Evolutionary conservation across 2,329 filamentous ascomycete genomes (phyloP), one percentile per base, ranked within the genome.

Genomic region (Microascus cirrosus): DNA sequence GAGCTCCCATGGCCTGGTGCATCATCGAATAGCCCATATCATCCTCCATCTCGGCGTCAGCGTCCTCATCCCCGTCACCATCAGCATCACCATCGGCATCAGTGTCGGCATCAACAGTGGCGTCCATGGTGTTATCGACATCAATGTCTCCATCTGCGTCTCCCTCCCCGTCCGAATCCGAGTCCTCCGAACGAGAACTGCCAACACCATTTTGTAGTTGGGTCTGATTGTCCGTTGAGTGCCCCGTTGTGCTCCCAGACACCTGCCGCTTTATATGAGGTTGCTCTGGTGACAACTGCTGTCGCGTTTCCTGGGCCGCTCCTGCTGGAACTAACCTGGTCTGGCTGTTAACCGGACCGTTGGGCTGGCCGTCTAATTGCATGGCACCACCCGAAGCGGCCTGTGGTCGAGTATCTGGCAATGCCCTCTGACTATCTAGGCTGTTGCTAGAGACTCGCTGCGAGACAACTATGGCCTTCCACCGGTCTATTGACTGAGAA

Each of bases 381-480:
- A 59, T 59, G 13, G 63, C 61, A 36, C 63, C 64, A 55, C 61
- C 65, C 20, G 57, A 62, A 61, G 64, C 62, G 55, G 61, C 57
- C 63, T 62, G 36, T 61, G 64, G 22, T 60, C 63, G 59, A 51
- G 66, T 32, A 55, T 73, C 71, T 20, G 77, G 74, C 13, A 85
- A 66, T 2, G 77, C 63, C 52, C 73, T 74, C 62, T 85, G 82
- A 2, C 74, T 72, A 54, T 69, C 69, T 70, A 84, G 74, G 20
- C 80, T 78, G 18, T 61, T 62, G n/a, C 64, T 64, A 2, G 70
- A 67, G 4, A 70, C 71, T 48, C 80, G 74, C 2, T 76, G 72
- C 6, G 79, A 76, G n/a, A 75, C 70, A 13, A 86, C 78, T 18
- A 85, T 80, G 4, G 71, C 73, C 68, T 83, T 86, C 83, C 83